Conservation (phyloP, 352 stramenopile species). For the Blastocystis hominis region DNA sequence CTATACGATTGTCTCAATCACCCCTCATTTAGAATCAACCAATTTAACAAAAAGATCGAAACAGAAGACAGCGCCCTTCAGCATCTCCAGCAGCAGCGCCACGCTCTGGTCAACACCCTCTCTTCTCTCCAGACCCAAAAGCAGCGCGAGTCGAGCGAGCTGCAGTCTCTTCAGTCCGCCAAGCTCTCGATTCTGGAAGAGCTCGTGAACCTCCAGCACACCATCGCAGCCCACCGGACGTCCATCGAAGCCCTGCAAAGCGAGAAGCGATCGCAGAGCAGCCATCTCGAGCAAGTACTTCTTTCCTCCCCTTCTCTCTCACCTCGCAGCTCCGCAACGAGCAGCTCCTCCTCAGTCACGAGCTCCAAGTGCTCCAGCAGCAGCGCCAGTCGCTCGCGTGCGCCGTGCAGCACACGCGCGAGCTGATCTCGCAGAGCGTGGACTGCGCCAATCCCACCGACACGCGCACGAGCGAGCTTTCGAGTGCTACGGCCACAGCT, state of each 20-base stretch:
- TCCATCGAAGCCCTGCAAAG: background rate
- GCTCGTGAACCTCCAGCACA: background rate
- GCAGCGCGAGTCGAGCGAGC: background rate
- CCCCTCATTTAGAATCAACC: constrained; percentile 3
- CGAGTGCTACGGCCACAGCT: background rate
- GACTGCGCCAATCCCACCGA: background rate
- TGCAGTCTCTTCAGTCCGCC: background rate
- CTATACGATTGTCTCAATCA: too few relatives aligned
- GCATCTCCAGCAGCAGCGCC: constrained; percentile 18
- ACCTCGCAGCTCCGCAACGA: constrained; percentile 10
- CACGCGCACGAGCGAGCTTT: background rate
- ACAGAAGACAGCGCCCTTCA: background rate
- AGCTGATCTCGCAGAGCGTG: background rate
- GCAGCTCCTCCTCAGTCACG: background rate
- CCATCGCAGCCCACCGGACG: background rate
- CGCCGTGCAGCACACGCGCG: background rate
- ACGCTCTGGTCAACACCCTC: background rate
- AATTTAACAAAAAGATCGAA: constrained; percentile 28
- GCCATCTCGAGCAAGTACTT: background rate
- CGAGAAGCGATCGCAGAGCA: constrained; percentile 18
- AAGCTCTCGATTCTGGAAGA: constrained; percentile 36
- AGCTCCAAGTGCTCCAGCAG: constrained; percentile 23
- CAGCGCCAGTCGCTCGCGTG: background rate
- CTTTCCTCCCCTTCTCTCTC: background rate
- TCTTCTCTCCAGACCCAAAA: constrained; percentile 40